Evolutionary conservation across 371 early-diverging fungal genomes (phyloP), one percentile per base, ranked within the genome.

Genomic region (Mucor saturninus): DNA sequence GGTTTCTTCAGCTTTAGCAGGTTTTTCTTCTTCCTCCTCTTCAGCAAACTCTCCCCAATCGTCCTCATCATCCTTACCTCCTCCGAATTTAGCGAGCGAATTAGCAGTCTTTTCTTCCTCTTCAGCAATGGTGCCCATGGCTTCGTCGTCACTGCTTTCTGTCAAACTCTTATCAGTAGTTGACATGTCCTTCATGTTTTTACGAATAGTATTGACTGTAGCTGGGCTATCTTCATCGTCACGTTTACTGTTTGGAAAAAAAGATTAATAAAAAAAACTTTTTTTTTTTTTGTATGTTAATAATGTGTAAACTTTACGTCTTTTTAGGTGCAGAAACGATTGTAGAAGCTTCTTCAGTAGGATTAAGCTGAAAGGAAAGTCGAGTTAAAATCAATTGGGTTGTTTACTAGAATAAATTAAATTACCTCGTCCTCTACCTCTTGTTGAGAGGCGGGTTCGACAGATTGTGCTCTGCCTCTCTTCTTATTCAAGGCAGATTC

Each of bases 41-140:
- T 77, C 76, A 38, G 74, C 80, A 64, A 80, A 80, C 28, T 80
- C 80, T 30, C 69, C 64, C 80, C 80, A 80, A 45, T 73, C 77
- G 43, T 80, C 75, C 0, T 67, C 75, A 1, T 67, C 64, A 38
- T 68, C 70, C 32, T 69, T 74, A 32, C 69, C 75, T 40, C 74
- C 77, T 51, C 71, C 78, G 60, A 80, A 80, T 29, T 67, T 68
- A 14, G 67, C 66, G 31, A 50, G 15, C 9, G 61, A 10, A 37
- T 59, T 54, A 28, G 46, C 30, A 5, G 26, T n/a, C 10, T 48
- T 52, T 50, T 67, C 57, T 29, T 66, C 62, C 29, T 62, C 56
- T 61, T 66, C 65, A 40, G 26, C 28, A 29, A 35, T 21, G 26
- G 39, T 30, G 14, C 40, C 55, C 69, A 54, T 63, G 13, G 61